A percentile compares a stretch with the other conserved stretches of the same genome.
These are phyloP conservation scores for Peronospora destructor DNA, from an alignment of 352 stramenopile species.

Conservation along the genomic window DNA sequence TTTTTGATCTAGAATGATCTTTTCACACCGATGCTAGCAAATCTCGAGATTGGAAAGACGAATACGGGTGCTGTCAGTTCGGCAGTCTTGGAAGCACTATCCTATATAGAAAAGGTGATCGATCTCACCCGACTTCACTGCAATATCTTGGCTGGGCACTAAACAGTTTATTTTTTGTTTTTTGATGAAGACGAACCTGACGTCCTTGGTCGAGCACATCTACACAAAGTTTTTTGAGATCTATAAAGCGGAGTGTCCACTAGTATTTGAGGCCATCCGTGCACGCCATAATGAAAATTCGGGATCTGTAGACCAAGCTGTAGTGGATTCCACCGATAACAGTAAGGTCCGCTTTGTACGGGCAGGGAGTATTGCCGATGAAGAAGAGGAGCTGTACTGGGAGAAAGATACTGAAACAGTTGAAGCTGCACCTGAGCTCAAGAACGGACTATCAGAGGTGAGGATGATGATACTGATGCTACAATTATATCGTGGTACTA, in stretches of 20 bases:
- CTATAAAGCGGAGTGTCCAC: conserved; percentile 60
- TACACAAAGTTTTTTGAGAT: conserved; percentile 73
- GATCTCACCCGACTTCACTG: neutral
- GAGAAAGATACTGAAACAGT: conserved; percentile 57
- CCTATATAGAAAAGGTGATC: no score
- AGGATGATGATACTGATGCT: neutral
- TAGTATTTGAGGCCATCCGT: conserved; percentile 69
- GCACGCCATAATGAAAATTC: conserved; percentile 49
- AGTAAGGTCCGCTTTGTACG: conserved; percentile 53
- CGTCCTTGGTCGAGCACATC: conserved; percentile 66
- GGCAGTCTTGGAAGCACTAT: no score
- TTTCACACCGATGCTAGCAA: no score
- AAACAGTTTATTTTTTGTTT: conserved; percentile 10
- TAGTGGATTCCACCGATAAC: conserved; percentile 20
- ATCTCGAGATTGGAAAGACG: no score
- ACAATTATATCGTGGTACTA: neutral
- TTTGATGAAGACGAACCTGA: conserved; percentile 46
- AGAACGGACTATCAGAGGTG: conserved; percentile 45
- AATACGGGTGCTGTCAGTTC: no score
- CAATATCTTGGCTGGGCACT: neutral
- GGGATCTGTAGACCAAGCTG: conserved; percentile 16
- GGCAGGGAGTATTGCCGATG: conserved; percentile 39
- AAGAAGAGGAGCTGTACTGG: conserved; percentile 76
- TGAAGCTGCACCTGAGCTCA: conserved; percentile 32
- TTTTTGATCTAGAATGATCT: no score